These are phyloP conservation scores for Wickerhamiella azymoides DNA, from an alignment of 805 yeast species.

Conservation along the genomic window DNA sequence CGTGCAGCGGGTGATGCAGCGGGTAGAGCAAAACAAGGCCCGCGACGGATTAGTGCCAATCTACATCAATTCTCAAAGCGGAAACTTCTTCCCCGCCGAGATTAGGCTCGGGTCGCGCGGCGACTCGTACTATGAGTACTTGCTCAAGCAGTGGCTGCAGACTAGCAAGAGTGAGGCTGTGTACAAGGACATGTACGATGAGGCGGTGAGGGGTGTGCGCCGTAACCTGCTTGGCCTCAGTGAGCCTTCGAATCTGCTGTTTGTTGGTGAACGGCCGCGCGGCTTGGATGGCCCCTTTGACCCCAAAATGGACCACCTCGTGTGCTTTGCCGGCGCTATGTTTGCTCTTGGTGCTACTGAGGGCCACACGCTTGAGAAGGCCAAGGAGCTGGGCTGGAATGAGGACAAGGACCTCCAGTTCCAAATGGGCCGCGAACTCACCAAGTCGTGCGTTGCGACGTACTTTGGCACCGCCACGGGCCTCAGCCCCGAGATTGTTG, in stretches of 20 bases:
- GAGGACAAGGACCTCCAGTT: slow-evolving; percentile 31
- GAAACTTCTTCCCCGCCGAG: slow-evolving; percentile 45
- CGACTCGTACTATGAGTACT: slow-evolving; percentile 44
- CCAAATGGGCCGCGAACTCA: slow-evolving; percentile 28
- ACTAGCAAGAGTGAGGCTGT: slow-evolving; percentile 28
- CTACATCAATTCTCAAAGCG: slow-evolving; percentile 60
- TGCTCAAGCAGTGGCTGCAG: slow-evolving; percentile 35
- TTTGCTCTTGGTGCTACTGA: slow-evolving; percentile 30
- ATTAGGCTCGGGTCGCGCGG: slow-evolving; percentile 85
- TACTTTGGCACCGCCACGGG: slow-evolving; percentile 51
- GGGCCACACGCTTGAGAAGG: slow-evolving; percentile 27
- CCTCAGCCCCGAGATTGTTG: slow-evolving; percentile 76
- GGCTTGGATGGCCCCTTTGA: slow-evolving; percentile 15
- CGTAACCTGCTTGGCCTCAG: slow-evolving; percentile 30
- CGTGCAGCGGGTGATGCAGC: slow-evolving; percentile 59
- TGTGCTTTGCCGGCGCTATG: slow-evolving; percentile 44
- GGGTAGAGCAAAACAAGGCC: slow-evolving; percentile 51
- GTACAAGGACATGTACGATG: slow-evolving; percentile 19
- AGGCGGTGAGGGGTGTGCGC: slow-evolving; percentile 28
- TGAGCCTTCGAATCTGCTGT: slow-evolving; percentile 30
- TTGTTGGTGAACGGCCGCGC: slow-evolving; percentile 19
- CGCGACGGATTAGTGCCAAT: slow-evolving; percentile 74
- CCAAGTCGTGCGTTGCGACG: slow-evolving; percentile 29
- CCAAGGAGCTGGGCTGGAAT: slow-evolving; percentile 18
- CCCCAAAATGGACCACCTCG: slow-evolving; percentile 31